phyloP scores from a whole-genome alignment of 2,329 filamentous ascomycete genomes.

The Cryphonectria radicalis region DNA sequence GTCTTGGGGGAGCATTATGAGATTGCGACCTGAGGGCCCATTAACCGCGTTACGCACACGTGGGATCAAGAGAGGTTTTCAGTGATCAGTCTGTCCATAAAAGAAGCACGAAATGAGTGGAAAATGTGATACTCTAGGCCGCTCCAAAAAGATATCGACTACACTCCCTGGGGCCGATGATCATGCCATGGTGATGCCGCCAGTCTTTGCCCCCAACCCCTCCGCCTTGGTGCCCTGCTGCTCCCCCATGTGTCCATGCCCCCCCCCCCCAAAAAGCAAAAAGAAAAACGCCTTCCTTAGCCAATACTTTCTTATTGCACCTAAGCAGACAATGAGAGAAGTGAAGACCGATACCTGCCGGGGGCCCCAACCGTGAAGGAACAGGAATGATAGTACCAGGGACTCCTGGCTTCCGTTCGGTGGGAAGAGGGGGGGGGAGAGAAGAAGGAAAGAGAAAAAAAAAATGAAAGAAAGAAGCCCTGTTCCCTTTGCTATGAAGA shows the following conservation, averaged over 20 bases:
- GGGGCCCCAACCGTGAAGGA: conserved; percentile 15
- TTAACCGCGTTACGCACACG: not conserved
- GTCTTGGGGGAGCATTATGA: not conserved
- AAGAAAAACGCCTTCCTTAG: conserved; percentile 23
- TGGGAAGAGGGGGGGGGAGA: not conserved
- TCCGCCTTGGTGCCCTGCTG: not conserved
- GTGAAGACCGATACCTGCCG: conserved; percentile 13
- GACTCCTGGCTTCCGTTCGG: conserved; percentile 23
- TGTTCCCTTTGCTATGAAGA: conserved; percentile 19
- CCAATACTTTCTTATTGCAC: conserved; percentile 18
- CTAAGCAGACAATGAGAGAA: conserved; percentile 13
- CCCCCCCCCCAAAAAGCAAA: conserved; percentile 8
- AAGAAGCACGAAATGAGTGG: conserved; percentile 10
- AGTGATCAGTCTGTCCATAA: not conserved
- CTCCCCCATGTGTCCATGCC: conserved; percentile 11
- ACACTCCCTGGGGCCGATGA: not conserved
- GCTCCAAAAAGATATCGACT: not conserved
- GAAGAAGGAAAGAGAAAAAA: not conserved
- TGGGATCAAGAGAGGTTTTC: not conserved
- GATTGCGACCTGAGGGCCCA: not conserved
- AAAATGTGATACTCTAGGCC: conserved; percentile 12
- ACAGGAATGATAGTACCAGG: conserved; percentile 23
- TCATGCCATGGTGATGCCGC: conserved; percentile 15
- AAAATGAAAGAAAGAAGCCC: not conserved
- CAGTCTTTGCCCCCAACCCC: not conserved